Evolutionary conservation across 805 yeast genomes (phyloP), one percentile per base, ranked within the genome.

Genomic region (Schizosaccharomyces osmophilus): DNA sequence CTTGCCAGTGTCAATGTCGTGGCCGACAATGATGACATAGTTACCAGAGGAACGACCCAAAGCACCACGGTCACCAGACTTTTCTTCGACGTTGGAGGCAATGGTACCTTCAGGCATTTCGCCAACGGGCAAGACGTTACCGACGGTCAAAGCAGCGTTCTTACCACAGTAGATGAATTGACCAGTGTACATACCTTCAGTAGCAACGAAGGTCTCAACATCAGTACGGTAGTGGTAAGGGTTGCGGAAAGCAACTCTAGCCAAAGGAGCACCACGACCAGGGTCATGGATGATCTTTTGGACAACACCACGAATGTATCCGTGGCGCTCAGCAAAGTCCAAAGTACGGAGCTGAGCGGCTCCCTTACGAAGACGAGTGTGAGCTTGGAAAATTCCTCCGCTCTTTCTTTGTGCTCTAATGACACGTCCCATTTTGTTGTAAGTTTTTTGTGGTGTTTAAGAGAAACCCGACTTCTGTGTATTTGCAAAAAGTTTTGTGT

Each of bases 351-450:
- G 84, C 87, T 90, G 90, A 77, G 98, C 98, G 77, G 98, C 97
- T 78, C 98, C 98, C 82, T 93, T 87, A 86, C 98, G 88, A 79
- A 93, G 87, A 81, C 97, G 90, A 83, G 97, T 90, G 93, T 90
- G 95, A 74, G 98, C 84, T 77, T 95, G 85, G 88, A 93, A 93
- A 84, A 93, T 88, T 74, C 97, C 90, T 77, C 98, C 97, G 79
- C 96, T 95, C 83, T 93, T 93, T 88, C 99, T 89, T 85, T 93
- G 99, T 85, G 93, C 93, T 82, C 98, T 95, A 83, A 93, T 93
- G 81, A 93, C 99, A 85, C 97, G 87, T 86, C 95, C 95, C 82
- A 72, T 63, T 58, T 55, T n/a, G 51, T 45, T 45, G 51, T 45
- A 11, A 43, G 51, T 19, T 36, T 36, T 36, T 36, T 36, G 41